Evolutionary conservation across 2,329 filamentous ascomycete species (phyloP).

Genomic region (Colletotrichum sp.): DNA sequence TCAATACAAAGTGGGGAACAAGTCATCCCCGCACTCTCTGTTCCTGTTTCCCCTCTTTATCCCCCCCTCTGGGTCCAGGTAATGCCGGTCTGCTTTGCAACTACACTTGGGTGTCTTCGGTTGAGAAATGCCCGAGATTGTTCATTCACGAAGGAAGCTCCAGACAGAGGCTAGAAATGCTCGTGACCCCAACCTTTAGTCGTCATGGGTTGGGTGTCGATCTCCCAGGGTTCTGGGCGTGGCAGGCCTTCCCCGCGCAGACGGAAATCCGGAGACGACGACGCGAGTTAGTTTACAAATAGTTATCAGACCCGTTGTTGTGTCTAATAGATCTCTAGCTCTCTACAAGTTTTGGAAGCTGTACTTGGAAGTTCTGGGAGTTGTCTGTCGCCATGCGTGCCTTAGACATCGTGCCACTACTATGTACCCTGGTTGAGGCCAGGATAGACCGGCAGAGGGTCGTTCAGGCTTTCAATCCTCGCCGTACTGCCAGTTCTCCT

Average conservation of each 20-base stretch:
- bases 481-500: constrained; percentile 49
- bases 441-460: constrained; percentile 36
- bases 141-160: neutral
- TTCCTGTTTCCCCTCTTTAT: constrained; percentile 5
- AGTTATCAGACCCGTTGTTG: neutral
- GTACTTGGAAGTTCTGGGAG: neutral
- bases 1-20: constrained; percentile 18
- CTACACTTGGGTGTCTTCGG: neutral
- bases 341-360: neutral
- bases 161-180: neutral
- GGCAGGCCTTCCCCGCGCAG: neutral
- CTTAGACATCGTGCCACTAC: constrained; percentile 13
- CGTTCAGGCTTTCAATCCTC: constrained; percentile 49
- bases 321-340: neutral
- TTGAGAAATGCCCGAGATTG: neutral
- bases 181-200: neutral
- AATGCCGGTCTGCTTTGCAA: neutral
- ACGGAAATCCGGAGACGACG: neutral
- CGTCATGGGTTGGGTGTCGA: neutral
- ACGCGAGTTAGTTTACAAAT: neutral
- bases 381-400: neutral
- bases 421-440: constrained; percentile 22
- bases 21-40: constrained; percentile 1
- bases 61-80: neutral
- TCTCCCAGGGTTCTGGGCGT: neutral